Evolutionary conservation across 345 rosid species (phyloP), one percentile per base, ranked within the genome.

Genomic region (Diplotaxis tenuifolia): DNA sequence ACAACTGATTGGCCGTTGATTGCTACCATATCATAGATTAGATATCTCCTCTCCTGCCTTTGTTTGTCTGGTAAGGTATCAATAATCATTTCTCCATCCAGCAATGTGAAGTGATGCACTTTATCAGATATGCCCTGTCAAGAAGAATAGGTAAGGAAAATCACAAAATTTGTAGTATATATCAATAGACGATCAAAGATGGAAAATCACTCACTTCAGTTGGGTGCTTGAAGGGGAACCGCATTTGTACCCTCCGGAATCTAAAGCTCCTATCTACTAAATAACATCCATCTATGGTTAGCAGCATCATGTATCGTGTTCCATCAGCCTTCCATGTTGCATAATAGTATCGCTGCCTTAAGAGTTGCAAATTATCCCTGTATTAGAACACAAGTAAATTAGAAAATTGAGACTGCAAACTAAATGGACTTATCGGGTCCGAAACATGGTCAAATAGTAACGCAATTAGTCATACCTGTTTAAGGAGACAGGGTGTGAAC

Each of bases 321-420:
- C 99, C 99, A 80, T 92, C 99, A 68, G 99, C 99, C 79, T 95
- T 95, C 99, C 99, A 95, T 4, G 99, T 95, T 66, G 99, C 99
- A 82, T 90, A 92, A 78, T 95, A 95, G 81, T 95, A 95, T 1
- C 96, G 86, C 78, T 90, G 96, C 78, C 98, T 90, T 71, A 95
- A 77, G 32, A 92, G 84, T 81, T 87, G 98, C 70, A 95, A 81
- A 74, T 95, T 95, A 1, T 95, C 97, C 78, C 99, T 95, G 89
- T 79, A 83, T 34, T 25, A 56, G 54, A 60, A 80, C 27, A 54
- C 27, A 54, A 25, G 54, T 65, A 31, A 56, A 6, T 29, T 19
- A 22, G 10, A n/a, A 69, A 75, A 20, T 28, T 54, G 9, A 14
- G 54, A 61, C 42, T 4, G 19, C 47, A 59, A 67, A 60, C 7